Evolutionary conservation across 2,329 filamentous ascomycete species (phyloP).

Genomic region (Periconia digitata): DNA sequence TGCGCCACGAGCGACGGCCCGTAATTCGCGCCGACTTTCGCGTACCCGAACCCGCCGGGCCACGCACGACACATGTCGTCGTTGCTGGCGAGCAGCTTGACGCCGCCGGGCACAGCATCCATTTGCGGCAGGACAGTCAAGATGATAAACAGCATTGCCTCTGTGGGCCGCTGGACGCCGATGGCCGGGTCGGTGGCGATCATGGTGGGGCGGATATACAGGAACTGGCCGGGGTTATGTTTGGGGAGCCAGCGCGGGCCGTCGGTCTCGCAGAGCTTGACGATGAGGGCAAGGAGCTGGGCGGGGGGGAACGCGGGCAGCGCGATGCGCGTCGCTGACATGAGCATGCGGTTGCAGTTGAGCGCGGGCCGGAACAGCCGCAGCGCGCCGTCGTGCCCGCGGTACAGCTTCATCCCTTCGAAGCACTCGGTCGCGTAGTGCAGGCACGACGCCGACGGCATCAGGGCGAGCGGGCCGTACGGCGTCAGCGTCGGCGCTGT

Average conservation of each 20-base stretch:
- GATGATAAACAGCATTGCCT: constrained; percentile 89
- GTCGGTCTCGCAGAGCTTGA: constrained; percentile 71
- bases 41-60: constrained; percentile 90
- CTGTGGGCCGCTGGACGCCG: constrained; percentile 75
- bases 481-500: constrained; percentile 71
- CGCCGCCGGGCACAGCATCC: constrained; percentile 36
- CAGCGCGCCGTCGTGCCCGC: constrained; percentile 68
- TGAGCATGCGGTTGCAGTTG: constrained; percentile 67
- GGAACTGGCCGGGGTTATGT: constrained; percentile 66
- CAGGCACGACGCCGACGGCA: constrained; percentile 77
- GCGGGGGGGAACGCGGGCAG: constrained; percentile 71
- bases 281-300: constrained; percentile 74
- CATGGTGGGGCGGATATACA: constrained; percentile 85
- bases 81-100: constrained; percentile 76
- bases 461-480: constrained; percentile 75
- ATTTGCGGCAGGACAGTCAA: constrained; percentile 52
- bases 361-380: constrained; percentile 76
- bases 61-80: constrained; percentile 87
- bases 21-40: constrained; percentile 93
- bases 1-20: constrained; percentile 81
- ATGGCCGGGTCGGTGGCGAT: constrained; percentile 81
- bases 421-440: constrained; percentile 94
- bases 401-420: constrained; percentile 78
- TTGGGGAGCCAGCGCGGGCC: constrained; percentile 78
- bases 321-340: constrained; percentile 63